Base-by-base conservation (phyloP, 257 asterid species). In the Echites panduratus region DNA sequence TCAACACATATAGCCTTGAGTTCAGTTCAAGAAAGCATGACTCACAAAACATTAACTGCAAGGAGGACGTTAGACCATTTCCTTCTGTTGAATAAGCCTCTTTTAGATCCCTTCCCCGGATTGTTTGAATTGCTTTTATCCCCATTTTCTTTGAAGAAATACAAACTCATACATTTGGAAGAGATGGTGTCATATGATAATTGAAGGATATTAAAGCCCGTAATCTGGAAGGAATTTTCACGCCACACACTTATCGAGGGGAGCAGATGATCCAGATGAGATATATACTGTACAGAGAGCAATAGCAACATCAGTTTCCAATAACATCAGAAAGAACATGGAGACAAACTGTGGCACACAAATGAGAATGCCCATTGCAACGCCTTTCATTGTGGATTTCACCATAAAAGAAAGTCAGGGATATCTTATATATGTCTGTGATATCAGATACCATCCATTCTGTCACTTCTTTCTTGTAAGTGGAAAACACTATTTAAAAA, bases 41-140 rank as follows among this genome's bases (percentile, higher is more conserved):
- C 96, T 89, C 82, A 91, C 98, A 83, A 72, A 75, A 91, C 83
- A 79, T 91, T 93, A 72, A 84, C 84, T 63, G 94, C 96, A 41
- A 93, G 85, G 68, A 91, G 85, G 71, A 84, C 70, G 70, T 82
- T 82, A 70, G 96, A 91, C 94, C 93, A 91, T 73, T 79, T 85
- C 82, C 96, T 83, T 66, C 84, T 79, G 12, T 82, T 85, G 78
- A 77, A 81, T 41, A 86, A 77, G 89, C 75, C 68, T 32, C 82
- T 76, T 81, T 83, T 72, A 54, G 90, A 79, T 48, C 85, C 76
- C 80, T 82, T 88, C 64, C 82, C 82, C 62, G 73, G 40, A 45
- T 68, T 76, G 32, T 61, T 78, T 59, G 87, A 73, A 48, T 69
- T 77, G 71, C 73, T 82, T 82, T 73, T 75, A 78, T 80, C 81